Conservation (phyloP, 345 rosid species). For the Pugionium cornutum region DNA sequence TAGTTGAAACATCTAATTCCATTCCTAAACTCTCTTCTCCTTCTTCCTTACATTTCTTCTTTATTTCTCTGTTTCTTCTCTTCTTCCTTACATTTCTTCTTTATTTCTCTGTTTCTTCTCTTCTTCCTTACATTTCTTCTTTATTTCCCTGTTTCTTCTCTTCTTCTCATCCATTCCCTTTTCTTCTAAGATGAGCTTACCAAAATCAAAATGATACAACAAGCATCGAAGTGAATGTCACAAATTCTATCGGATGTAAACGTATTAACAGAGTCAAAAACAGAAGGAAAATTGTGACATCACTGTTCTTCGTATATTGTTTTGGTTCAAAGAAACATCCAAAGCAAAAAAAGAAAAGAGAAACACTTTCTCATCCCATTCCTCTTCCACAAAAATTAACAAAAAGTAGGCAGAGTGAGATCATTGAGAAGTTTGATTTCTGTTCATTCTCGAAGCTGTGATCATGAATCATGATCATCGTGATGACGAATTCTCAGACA, state of each 20-base stretch:
- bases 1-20: too few relatives aligned
- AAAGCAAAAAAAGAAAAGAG: not conserved
- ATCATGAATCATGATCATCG: constrained; percentile 34
- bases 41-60: too few relatives aligned
- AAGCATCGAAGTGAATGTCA: not conserved
- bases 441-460: not conserved
- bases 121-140: too few relatives aligned
- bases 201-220: too few relatives aligned
- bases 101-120: too few relatives aligned
- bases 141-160: too few relatives aligned
- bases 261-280: constrained; percentile 33
- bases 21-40: too few relatives aligned
- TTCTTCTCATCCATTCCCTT: too few relatives aligned
- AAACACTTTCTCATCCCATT: constrained; percentile 24
- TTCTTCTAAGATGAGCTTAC: too few relatives aligned
- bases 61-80: too few relatives aligned
- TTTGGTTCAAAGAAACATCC: constrained; percentile 6
- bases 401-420: constrained; percentile 29
- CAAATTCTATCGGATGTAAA: constrained; percentile 8
- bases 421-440: constrained; percentile 19
- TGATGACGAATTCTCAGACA: constrained; percentile 15
- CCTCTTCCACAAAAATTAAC: constrained; percentile 28
- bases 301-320: constrained; percentile 23
- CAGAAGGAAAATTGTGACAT: constrained; percentile 17
- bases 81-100: too few relatives aligned